Conservation (phyloP, 345 rosid genomes). For the Atalantia buxifolia region DNA sequence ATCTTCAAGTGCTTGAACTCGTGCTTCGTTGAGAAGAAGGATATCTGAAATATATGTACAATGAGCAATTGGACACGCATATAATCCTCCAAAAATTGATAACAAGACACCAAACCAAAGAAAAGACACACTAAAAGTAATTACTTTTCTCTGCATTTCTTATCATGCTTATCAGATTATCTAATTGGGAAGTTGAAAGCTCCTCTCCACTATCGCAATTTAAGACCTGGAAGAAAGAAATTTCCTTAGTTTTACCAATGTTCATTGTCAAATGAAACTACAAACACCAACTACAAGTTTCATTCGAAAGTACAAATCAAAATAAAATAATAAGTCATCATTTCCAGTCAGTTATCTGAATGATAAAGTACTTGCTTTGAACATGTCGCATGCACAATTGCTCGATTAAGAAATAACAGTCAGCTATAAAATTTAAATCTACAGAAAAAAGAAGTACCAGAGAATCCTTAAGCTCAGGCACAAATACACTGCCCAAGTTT, state of each 20-base stretch:
- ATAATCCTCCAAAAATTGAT: not conserved
- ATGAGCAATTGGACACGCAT: not conserved
- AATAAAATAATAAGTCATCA: constrained; percentile 7
- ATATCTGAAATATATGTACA: constrained; percentile 49
- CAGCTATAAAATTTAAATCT: not conserved
- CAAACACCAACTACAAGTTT: not conserved
- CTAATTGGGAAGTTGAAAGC: constrained; percentile 48
- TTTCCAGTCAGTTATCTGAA: not conserved
- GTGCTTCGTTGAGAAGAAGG: constrained; percentile 80
- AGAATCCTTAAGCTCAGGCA: constrained; percentile 44
- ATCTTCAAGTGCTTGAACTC: constrained; percentile 70
- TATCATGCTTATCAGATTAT: constrained; percentile 69
- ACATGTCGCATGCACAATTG: not conserved
- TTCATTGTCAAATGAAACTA: not conserved
- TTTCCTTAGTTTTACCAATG: not conserved
- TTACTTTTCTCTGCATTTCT: constrained; percentile 85
- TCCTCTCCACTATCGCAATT: constrained; percentile 39
- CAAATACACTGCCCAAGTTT: constrained; percentile 23
- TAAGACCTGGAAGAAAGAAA: constrained; percentile 44
- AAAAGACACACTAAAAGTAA: not conserved
- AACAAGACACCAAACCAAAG: not conserved
- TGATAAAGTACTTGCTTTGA: not conserved
- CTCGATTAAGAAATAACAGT: not conserved
- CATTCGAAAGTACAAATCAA: not conserved
- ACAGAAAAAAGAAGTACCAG: constrained; percentile 33